Percentiles rank a stretch among this genome's conserved stretches.
phyloP scores from a whole-genome alignment of 495 filamentous ascomycete species.

The Delitschia confertaspora region DNA sequence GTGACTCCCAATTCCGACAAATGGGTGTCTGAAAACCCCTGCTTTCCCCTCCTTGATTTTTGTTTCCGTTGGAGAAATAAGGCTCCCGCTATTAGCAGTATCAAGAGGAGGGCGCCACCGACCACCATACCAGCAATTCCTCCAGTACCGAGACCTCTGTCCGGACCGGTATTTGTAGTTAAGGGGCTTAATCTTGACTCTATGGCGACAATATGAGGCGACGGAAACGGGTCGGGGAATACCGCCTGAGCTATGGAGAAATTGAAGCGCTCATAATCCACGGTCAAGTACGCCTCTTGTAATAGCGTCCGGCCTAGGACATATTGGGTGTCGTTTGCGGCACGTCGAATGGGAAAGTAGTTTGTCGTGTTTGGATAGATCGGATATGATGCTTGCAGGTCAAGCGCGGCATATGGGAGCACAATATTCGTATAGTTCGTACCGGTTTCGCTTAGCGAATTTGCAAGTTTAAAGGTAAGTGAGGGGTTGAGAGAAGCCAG shows the following conservation, averaged over 20 bases:
- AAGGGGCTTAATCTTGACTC: slow-evolving; percentile 5
- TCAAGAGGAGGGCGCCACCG: slow-evolving; percentile 15
- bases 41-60: too few species aligned
- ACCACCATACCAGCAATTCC: slow-evolving; percentile 27
- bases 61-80: background rate
- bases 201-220: slow-evolving; percentile 26
- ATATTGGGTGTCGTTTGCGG: slow-evolving; percentile 30
- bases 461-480: slow-evolving; percentile 31
- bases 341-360: slow-evolving; percentile 33
- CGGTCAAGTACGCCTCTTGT: slow-evolving; percentile 33
- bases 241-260: slow-evolving; percentile 29
- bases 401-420: slow-evolving; percentile 31
- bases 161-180: slow-evolving; percentile 4
- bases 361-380: slow-evolving; percentile 25
- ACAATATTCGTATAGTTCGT: slow-evolving; percentile 28
- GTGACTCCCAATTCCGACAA: background rate
- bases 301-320: slow-evolving; percentile 28
- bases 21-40: slow-evolving; percentile 25
- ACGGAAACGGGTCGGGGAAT: slow-evolving; percentile 22
- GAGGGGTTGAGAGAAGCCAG: slow-evolving; percentile 27
- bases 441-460: slow-evolving; percentile 17
- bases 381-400: slow-evolving; percentile 27
- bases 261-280: slow-evolving; percentile 31
- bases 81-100: slow-evolving; percentile 5
- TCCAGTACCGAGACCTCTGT: slow-evolving; percentile 15